Conservation (phyloP, 2,329 filamentous ascomycete genomes). For the Cladosporium sphaerospermum region DNA sequence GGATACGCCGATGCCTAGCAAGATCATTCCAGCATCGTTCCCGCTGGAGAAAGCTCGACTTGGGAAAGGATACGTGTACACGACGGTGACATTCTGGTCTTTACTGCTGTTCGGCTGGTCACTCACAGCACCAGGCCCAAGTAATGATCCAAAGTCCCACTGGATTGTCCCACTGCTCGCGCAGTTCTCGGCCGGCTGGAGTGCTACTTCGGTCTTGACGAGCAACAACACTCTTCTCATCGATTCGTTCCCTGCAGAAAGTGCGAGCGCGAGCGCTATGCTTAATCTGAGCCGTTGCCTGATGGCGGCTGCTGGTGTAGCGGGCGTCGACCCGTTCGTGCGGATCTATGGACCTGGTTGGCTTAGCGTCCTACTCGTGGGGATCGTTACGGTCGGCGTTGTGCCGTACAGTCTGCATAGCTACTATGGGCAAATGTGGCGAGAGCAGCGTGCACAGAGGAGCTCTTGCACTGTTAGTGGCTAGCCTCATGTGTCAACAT, state of each 20-base stretch:
- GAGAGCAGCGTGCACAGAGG: not conserved
- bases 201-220: not conserved
- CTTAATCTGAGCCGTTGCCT: not conserved
- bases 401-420: not conserved
- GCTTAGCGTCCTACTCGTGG: not conserved
- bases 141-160: not conserved
- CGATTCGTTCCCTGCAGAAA: not conserved
- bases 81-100: not conserved
- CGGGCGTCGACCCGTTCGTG: not conserved
- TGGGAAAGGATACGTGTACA: not conserved
- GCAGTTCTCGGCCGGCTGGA: not conserved
- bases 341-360: not conserved
- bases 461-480: too few relatives aligned
- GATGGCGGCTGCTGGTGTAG: not conserved
- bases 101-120: conserved; percentile 4
- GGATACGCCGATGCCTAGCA: not conserved
- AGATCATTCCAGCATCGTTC: not conserved
- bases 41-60: not conserved
- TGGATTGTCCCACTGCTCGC: not conserved
- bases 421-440: not conserved
- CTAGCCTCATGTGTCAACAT: too few relatives aligned
- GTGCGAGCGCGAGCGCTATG: not conserved
- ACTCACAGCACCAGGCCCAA: not conserved
- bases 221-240: not conserved
- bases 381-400: not conserved